These are phyloP conservation scores for Yamadazyma spencermartinsiae DNA, from an alignment of 1,139 yeast species.

Conservation along the genomic window DNA sequence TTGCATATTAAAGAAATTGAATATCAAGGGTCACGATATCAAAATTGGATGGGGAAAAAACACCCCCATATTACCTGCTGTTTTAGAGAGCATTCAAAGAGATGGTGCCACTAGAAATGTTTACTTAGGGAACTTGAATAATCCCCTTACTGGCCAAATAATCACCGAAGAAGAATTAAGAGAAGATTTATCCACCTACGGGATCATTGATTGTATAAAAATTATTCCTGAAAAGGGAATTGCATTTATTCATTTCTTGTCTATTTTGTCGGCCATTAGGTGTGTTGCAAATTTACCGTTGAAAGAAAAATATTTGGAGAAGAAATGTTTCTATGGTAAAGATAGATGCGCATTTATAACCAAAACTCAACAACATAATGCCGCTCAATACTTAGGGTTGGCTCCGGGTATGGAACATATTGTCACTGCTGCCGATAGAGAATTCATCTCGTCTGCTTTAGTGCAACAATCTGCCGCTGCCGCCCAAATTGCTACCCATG, in stretches of 20 bases:
- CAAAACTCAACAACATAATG: slow-evolving; percentile 94
- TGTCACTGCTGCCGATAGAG: slow-evolving; percentile 78
- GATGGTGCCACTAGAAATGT: slow-evolving; percentile 93
- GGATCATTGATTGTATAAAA: slow-evolving; percentile 58
- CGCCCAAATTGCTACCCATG: slow-evolving; percentile 70
- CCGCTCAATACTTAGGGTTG: slow-evolving; percentile 90
- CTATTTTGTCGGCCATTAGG: slow-evolving; percentile 57
- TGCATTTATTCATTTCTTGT: slow-evolving; percentile 61
- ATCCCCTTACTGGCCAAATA: slow-evolving; percentile 43
- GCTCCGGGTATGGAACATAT: slow-evolving; percentile 89
- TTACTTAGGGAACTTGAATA: slow-evolving; percentile 72
- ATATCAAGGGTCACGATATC: slow-evolving; percentile 57
- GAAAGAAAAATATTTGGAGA: slow-evolving; percentile 54
- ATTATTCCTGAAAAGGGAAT: slow-evolving; percentile 59
- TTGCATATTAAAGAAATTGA: slow-evolving; percentile 57
- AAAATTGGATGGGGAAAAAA: slow-evolving; percentile 73
- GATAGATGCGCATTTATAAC: slow-evolving; percentile 77
- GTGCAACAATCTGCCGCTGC: slow-evolving; percentile 73
- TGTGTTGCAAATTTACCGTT: slow-evolving; percentile 59
- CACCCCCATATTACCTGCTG: slow-evolving; percentile 64
- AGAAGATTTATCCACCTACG: slow-evolving; percentile 51
- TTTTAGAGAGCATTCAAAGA: slow-evolving; percentile 71
- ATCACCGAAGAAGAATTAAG: slow-evolving; percentile 60
- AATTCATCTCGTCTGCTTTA: slow-evolving; percentile 56
- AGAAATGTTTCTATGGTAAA: slow-evolving; percentile 60